Evolutionary conservation across 192 early-diverging fungal genomes (phyloP).

Genomic region (Umbelopsis sp.): DNA sequence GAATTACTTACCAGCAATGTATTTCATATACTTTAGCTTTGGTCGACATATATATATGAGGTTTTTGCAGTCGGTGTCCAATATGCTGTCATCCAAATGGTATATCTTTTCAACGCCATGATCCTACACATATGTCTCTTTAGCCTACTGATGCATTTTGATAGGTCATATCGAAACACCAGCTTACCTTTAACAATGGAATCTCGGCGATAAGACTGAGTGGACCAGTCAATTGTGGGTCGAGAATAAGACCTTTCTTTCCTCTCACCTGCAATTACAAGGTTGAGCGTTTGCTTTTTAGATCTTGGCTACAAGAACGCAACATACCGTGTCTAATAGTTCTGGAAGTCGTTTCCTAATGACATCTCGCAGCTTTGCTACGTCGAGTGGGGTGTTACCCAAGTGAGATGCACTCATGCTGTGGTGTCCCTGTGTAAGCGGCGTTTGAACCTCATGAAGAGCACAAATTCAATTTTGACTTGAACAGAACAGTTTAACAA

Average conservation of each 20-base stretch:
- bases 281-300: too few relatives aligned
- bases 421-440: conserved; percentile 3
- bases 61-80: conserved; percentile 73
- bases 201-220: conserved; percentile 89
- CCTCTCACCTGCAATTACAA: conserved; percentile 72
- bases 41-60: conserved; percentile 89
- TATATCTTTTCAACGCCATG: conserved; percentile 97
- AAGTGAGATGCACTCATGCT: conserved; percentile 42
- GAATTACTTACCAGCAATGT: conserved; percentile 68
- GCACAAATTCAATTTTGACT: neutral
- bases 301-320: too few relatives aligned
- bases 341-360: conserved; percentile 66
- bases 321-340: conserved; percentile 74
- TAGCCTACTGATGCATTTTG: neutral
- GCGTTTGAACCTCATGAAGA: neutral
- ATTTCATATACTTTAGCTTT: conserved; percentile 76
- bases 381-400: conserved; percentile 54
- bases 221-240: conserved; percentile 80
- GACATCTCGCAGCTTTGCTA: conserved; percentile 60
- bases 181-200: conserved; percentile 72
- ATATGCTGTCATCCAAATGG: conserved; percentile 66
- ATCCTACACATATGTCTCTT: conserved; percentile 54
- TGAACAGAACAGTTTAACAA: too few relatives aligned
- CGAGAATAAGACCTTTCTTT: conserved; percentile 88
- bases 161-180: neutral